A percentile compares a stretch with the other conserved stretches of the same genome.
Evolutionary conservation across 2,329 filamentous ascomycete genomes (phyloP).

Genomic region (Colletotrichum endophyticum): DNA sequence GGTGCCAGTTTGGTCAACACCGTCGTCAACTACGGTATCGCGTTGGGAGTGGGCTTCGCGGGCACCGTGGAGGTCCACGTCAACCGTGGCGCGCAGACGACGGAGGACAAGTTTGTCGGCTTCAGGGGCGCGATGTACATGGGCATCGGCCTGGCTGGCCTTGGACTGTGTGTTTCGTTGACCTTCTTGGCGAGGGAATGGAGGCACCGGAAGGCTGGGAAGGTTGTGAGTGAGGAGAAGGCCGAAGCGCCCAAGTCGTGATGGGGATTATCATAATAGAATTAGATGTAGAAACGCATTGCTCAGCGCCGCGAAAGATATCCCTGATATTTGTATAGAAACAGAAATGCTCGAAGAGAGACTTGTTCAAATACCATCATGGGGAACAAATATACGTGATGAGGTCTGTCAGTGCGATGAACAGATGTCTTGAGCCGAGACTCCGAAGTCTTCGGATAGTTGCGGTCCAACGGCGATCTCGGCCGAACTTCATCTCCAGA

Average conservation of each 20-base stretch:
- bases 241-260: not conserved
- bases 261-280: not conserved
- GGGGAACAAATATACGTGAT: no score
- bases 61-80: constrained; percentile 63
- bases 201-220: not conserved
- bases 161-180: constrained; percentile 1
- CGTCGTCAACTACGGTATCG: constrained; percentile 72
- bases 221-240: not conserved
- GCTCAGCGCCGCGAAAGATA: not conserved
- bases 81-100: constrained; percentile 18
- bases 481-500: no score
- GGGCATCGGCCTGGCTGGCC: constrained; percentile 39
- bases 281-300: not conserved
- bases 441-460: no score
- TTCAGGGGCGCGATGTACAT: constrained; percentile 45
- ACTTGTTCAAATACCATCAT: not conserved
- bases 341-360: not conserved
- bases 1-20: constrained; percentile 64
- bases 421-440: no score
- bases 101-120: constrained; percentile 33
- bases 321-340: not conserved
- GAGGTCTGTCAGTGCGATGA: no score
- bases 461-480: no score
- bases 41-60: constrained; percentile 68
- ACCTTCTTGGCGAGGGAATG: constrained; percentile 15